phyloP scores from a whole-genome alignment of 139 green algal species.

The Astrephomene gubernaculifera region DNA sequence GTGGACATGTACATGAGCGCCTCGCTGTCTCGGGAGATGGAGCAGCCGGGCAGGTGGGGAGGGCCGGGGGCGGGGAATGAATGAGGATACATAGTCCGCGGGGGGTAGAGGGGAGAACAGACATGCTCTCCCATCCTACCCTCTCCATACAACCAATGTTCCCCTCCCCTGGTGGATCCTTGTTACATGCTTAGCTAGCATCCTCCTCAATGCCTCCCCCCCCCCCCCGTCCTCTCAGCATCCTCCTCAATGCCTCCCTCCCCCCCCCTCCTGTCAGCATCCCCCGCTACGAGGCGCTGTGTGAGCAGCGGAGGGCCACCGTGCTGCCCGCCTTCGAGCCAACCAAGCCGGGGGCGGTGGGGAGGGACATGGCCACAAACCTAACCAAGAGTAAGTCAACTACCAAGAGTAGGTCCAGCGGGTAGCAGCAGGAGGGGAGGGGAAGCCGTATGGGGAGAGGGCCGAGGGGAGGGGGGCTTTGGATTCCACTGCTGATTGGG shows the following conservation, averaged over 20 bases:
- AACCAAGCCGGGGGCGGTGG: slow-evolving; percentile 5
- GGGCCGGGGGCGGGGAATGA: too few species aligned
- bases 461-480: too few species aligned
- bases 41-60: slow-evolving; percentile 12
- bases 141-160: too few species aligned
- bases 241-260: background rate
- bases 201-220: background rate
- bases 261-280: background rate
- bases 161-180: too few species aligned
- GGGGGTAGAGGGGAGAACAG: too few species aligned
- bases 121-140: too few species aligned
- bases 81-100: too few species aligned
- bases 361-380: slow-evolving; percentile 14
- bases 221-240: background rate
- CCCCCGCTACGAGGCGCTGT: slow-evolving; percentile 25
- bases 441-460: background rate
- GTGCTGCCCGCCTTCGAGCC: slow-evolving; percentile 61
- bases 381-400: slow-evolving; percentile 6
- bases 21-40: slow-evolving; percentile 33
- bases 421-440: background rate
- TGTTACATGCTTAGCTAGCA: too few species aligned
- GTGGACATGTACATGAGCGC: slow-evolving; percentile 61
- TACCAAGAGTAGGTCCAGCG: too few species aligned
- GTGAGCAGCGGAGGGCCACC: slow-evolving; percentile 11
- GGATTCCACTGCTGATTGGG: too few species aligned